Evolutionary conservation across 805 yeast genomes (phyloP), one percentile per base, ranked within the genome.

Genomic region (Starmerella asiatica): DNA sequence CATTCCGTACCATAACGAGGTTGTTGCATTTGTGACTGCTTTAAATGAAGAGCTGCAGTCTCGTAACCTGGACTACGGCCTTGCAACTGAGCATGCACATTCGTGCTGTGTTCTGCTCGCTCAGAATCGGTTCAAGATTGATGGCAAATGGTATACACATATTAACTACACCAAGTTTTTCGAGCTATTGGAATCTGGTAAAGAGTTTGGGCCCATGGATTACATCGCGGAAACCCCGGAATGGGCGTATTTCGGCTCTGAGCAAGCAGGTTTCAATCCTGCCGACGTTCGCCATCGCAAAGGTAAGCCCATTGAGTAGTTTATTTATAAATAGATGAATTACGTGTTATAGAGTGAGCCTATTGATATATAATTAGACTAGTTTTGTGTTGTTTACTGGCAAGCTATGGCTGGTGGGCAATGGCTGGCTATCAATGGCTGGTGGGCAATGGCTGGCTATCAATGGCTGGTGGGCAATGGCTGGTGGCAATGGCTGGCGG

Each of bases 51-150:
- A 77, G 50, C 67, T 85, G 42, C 65, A 71, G 38, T 58, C 65
- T 11, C 70, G 93, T 50, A 85, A 85, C 1, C 64, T 79, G 23
- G 68, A 67, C 21, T 85, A 86, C 54, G 93, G 75, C 34, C 65
- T 85, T 43, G 94, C 95, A 9, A 93, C 95, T 0, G 95, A 86
- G 58, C 96, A 85, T 58, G 93, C 94, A 0, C 96, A 85, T 57
- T 79, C 93, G 2, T 86, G 94, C 61, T 86, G 95, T 63, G 79
- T 86, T 16, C 65, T 85, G 48, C 73, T 86, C 51, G 95, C 93
- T 0, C 79, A 78, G 48, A 66, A 65, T 29, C 73, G 75, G 52
- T 85, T 84, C 66, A 66, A 72, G 46, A 75, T 76, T 42, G 60
- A 79, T 54, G 77, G 70, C 26, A 72, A 69, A 48, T 85, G 96